These are phyloP conservation scores for Durusdinium trenchii DNA, from an alignment of 73 alveolate species.

Conservation along the genomic window DNA sequence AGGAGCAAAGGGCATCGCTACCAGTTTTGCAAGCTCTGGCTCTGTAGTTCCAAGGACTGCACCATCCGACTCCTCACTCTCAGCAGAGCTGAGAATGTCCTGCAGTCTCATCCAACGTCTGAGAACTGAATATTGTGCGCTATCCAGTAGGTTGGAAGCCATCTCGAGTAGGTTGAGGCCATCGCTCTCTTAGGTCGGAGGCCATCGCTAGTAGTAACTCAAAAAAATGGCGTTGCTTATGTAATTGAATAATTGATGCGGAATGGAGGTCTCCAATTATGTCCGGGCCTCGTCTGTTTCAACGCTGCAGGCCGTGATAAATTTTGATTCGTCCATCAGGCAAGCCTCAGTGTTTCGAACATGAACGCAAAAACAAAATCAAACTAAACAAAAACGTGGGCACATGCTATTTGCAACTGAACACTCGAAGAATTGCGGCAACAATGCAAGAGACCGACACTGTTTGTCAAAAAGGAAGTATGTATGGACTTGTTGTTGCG, in stretches of 20 bases:
- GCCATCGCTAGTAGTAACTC: background rate
- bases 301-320: slow-evolving; percentile 12
- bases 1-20: background rate
- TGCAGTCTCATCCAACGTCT: background rate
- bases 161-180: background rate
- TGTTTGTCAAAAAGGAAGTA: too few species aligned
- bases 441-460: too few species aligned
- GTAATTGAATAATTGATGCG: background rate
- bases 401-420: too few species aligned
- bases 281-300: slow-evolving; percentile 47
- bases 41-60: too few species aligned
- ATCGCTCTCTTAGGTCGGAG: too few species aligned
- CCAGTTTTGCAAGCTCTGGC: background rate
- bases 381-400: too few species aligned
- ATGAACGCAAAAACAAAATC: too few species aligned
- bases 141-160: background rate
- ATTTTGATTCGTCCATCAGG: slow-evolving; percentile 8
- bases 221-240: too few species aligned
- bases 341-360: too few species aligned
- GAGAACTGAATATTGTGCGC: background rate
- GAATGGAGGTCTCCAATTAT: background rate
- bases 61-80: slow-evolving; percentile 15
- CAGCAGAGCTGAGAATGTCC: slow-evolving; percentile 48
- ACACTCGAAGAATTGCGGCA: too few species aligned
- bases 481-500: too few species aligned